Evolutionary conservation across 805 yeast species (phyloP).

Genomic region (Komagataella pastoris): DNA sequence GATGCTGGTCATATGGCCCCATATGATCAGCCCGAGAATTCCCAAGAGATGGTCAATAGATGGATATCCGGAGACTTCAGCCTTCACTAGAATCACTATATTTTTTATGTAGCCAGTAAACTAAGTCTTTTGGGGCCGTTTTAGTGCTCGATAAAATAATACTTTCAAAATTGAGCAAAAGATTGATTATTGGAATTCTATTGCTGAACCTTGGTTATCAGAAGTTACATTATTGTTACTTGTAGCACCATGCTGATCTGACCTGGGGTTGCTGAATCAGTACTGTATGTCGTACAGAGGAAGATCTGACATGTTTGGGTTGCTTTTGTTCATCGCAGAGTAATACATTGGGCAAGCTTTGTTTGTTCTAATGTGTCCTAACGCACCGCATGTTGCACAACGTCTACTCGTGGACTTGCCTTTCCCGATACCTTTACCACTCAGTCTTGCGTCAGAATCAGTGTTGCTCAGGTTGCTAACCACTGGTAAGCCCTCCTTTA

Average conservation of each 20-base stretch:
- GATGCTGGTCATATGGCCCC: conserved; percentile 94
- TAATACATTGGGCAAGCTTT: conserved; percentile 78
- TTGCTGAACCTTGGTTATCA: too few species aligned
- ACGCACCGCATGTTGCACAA: conserved; percentile 91
- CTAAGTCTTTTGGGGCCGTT: neutral
- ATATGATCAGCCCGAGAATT: conserved; percentile 66
- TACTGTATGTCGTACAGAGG: neutral
- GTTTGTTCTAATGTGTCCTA: conserved; percentile 90
- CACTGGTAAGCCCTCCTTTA: conserved; percentile 21
- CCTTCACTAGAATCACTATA: neutral
- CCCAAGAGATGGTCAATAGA: conserved; percentile 57
- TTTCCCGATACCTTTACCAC: conserved; percentile 62
- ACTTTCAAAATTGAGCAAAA: too few species aligned
- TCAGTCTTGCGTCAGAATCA: conserved; percentile 24
- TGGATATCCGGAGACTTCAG: conserved; percentile 40
- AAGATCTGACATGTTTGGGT: neutral
- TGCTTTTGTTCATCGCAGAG: neutral
- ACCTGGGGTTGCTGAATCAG: too few species aligned
- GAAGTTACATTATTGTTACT: too few species aligned
- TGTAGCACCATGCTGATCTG: too few species aligned
- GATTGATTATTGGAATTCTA: too few species aligned
- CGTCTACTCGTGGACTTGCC: conserved; percentile 65
- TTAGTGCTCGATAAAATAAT: too few species aligned
- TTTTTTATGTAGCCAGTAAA: neutral
- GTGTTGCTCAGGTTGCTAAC: conserved; percentile 17